phyloP scores from a whole-genome alignment of 202 grass and related monocot species.

The Carex arenaria region DNA sequence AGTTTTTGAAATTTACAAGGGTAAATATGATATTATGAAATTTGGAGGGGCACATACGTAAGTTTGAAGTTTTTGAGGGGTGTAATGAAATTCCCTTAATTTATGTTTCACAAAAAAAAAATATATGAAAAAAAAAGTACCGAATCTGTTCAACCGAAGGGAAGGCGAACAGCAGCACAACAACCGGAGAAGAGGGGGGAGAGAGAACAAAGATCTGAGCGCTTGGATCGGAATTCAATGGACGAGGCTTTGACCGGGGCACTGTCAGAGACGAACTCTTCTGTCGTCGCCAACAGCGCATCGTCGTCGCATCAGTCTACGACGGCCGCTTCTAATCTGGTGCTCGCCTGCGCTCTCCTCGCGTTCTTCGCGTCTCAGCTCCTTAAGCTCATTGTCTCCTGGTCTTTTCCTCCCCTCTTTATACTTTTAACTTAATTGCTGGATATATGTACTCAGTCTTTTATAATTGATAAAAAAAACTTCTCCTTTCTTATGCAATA shows the following conservation, averaged over 20 bases:
- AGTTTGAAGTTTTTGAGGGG: no score
- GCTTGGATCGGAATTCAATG: slow-evolving; percentile 33
- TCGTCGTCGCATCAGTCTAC: slow-evolving; percentile 28
- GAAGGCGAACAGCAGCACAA: slow-evolving; percentile 13
- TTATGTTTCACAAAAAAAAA: not conserved
- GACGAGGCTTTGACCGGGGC: slow-evolving; percentile 33
- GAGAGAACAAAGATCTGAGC: slow-evolving; percentile 42
- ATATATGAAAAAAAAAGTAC: not conserved
- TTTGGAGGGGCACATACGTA: no score
- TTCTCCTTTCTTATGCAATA: not conserved
- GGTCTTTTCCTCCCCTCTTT: slow-evolving; percentile 19
- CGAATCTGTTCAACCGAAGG: not conserved
- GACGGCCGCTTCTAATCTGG: slow-evolving; percentile 39
- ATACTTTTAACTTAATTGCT: slow-evolving; percentile 7
- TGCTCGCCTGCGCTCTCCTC: slow-evolving; percentile 71
- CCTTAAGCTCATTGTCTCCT: slow-evolving; percentile 90
- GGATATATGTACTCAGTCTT: slow-evolving; percentile 29
- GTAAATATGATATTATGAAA: no score
- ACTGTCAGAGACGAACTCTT: slow-evolving; percentile 9
- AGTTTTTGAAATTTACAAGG: no score
- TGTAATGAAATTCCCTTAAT: not conserved
- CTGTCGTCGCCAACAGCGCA: not conserved
- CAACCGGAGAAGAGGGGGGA: slow-evolving; percentile 3
- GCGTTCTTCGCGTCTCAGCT: slow-evolving; percentile 82
- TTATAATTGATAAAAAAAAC: not conserved